Base-by-base conservation (phyloP, 2,329 filamentous ascomycete species). In the Talaromyces sp. region DNA sequence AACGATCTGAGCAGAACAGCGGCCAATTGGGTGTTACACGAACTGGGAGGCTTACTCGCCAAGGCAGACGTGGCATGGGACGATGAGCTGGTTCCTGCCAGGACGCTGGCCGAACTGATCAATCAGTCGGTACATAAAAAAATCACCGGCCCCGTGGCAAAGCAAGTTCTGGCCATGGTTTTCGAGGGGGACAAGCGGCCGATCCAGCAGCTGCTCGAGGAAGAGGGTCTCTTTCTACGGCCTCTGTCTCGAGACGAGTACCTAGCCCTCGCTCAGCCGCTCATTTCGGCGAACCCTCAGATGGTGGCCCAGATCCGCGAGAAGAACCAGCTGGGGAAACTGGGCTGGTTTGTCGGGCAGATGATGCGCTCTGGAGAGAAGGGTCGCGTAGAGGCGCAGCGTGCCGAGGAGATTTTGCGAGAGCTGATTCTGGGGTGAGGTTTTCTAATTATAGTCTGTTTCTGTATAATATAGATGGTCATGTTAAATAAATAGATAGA, bases 21-120 rank as follows among this genome's bases (percentile, higher is more conserved):
- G 5, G 84, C 81, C n/a, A 89, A 89, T 66, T 89, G 86, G 89
- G 87, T 90, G 53, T 81, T 92, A 33, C 89, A 93, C 69, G 89
- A 92, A 69, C 81, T 92, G 2, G 90, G 89, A 7, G 87, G 88
- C 1, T 76, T 92, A 10, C 66, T 81, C 40, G 75, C 76, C 62
- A 86, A 85, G 12, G 81, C 84, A 1, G 83, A 85, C 59, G 67
- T 72, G 27, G 61, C 69, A 16, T 81, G 78, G 78, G 70, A 76
- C 62, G 60, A 69, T 16, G 66, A 73, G 36, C 70, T 71, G 4
- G 74, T 83, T 16, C 67, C 79, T 58, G 72, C 80, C 63, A 65
- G 72, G 63, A 67, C 76, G 64, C 73, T 84, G 14, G 82, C 79
- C 1, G 66, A 74, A 16, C 72, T 85, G 7, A 73, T 85, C 31